A percentile compares a stretch with the other conserved stretches of the same genome.
phyloP scores from a whole-genome alignment of 371 early-diverging fungal species.

The Mucor mucedo region DNA sequence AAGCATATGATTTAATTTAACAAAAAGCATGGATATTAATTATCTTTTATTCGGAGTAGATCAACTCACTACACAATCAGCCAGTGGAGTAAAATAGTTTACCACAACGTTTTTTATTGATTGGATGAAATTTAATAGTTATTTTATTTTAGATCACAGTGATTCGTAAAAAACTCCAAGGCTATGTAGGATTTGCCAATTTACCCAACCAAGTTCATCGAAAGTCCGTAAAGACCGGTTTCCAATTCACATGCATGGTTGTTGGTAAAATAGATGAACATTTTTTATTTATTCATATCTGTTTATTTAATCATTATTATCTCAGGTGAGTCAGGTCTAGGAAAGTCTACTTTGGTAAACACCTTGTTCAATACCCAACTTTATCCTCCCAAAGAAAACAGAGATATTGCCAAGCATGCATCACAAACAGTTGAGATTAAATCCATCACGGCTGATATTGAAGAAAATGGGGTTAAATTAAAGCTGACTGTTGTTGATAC shows the following conservation, averaged over 20 bases:
- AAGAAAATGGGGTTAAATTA: slow-evolving; percentile 88
- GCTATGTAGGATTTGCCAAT: slow-evolving; percentile 97
- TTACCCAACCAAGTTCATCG: slow-evolving; percentile 98
- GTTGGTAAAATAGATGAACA: slow-evolving; percentile 65
- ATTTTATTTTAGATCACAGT: slow-evolving; percentile 36
- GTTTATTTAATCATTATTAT: too few relatives aligned
- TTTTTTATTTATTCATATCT: background rate
- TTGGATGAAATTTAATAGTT: background rate
- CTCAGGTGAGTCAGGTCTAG: slow-evolving; percentile 92
- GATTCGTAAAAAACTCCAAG: slow-evolving; percentile 80
- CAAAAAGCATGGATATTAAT: background rate
- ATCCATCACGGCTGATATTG: slow-evolving; percentile 83
- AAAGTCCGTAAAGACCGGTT: slow-evolving; percentile 97
- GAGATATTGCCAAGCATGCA: slow-evolving; percentile 79
- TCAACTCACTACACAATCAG: slow-evolving; percentile 6
- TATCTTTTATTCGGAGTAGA: background rate
- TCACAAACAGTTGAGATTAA: slow-evolving; percentile 93
- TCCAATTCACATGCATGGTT: slow-evolving; percentile 97
- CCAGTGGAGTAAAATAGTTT: slow-evolving; percentile 10
- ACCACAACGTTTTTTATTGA: background rate
- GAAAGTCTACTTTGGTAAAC: slow-evolving; percentile 98
- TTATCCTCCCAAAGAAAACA: slow-evolving; percentile 58
- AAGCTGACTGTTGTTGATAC: slow-evolving; percentile 93
- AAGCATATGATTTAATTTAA: background rate
- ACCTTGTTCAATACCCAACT: slow-evolving; percentile 92